phyloP scores from a whole-genome alignment of 192 early-diverging fungal species.

The Umbelopsis isabellina region DNA sequence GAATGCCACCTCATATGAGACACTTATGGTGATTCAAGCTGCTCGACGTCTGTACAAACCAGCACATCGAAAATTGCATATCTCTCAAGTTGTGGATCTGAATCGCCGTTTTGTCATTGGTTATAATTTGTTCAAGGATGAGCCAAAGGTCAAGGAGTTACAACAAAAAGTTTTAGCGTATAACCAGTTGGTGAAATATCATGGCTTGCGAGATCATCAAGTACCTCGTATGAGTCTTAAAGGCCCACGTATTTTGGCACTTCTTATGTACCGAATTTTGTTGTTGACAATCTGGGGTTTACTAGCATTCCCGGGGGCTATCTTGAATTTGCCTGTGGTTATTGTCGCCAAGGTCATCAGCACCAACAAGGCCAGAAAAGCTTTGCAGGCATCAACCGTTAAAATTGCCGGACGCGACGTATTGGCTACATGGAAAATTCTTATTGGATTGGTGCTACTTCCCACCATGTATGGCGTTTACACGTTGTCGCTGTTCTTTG shows the following conservation, averaged over 20 bases:
- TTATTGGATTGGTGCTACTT: constrained; percentile 75
- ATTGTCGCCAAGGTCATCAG: constrained; percentile 60
- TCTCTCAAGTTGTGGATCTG: constrained; percentile 86
- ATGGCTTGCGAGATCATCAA: constrained; percentile 96
- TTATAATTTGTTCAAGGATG: constrained; percentile 80
- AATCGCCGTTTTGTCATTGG: constrained; percentile 88
- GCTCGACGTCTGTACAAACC: constrained; percentile 91
- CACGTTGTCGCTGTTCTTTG: constrained; percentile 62
- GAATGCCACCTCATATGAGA: constrained; percentile 92
- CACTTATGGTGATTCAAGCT: constrained; percentile 93
- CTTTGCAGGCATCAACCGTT: constrained; percentile 86
- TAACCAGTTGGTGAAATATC: constrained; percentile 87
- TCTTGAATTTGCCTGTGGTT: constrained; percentile 59
- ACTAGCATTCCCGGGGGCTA: constrained; percentile 78
- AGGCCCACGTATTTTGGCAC: constrained; percentile 61
- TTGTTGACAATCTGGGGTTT: constrained; percentile 75
- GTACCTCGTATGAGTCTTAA: constrained; percentile 80
- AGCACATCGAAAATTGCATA: constrained; percentile 78
- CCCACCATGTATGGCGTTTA: constrained; percentile 77
- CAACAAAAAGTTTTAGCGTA: constrained; percentile 78
- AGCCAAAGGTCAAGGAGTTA: constrained; percentile 81
- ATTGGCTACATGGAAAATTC: constrained; percentile 93
- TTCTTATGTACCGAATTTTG: constrained; percentile 70
- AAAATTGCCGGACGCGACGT: constrained; percentile 96
- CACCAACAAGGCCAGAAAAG: constrained; percentile 65